A percentile compares a stretch with the other conserved stretches of the same genome.
Evolutionary conservation across 768 basidiomycete genomes (phyloP).

Genomic region (Amanita thiersii): DNA sequence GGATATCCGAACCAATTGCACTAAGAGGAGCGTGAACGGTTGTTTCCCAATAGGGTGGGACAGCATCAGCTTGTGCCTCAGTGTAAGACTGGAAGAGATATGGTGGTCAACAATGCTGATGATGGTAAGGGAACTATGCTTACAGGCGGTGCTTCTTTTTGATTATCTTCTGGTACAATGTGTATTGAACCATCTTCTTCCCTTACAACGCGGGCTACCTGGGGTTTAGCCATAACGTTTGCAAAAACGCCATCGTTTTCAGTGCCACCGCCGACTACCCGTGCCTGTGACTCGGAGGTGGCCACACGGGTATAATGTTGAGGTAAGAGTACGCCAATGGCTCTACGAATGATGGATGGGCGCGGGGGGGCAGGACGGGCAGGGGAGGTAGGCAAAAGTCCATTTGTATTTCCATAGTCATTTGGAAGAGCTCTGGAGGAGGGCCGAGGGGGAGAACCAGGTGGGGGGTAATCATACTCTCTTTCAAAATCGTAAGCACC

Average conservation of each 20-base stretch:
- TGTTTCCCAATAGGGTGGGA: slow-evolving; percentile 96
- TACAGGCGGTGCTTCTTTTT: slow-evolving; percentile 84
- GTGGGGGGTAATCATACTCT: slow-evolving; percentile 68
- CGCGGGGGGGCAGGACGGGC: slow-evolving; percentile 25
- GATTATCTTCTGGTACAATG: slow-evolving; percentile 71
- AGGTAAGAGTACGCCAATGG: slow-evolving; percentile 55
- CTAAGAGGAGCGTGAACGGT: slow-evolving; percentile 76
- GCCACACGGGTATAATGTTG: slow-evolving; percentile 53
- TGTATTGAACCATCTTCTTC: slow-evolving; percentile 48
- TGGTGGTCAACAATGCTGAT: neutral
- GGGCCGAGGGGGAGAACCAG: slow-evolving; percentile 67
- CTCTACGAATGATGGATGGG: slow-evolving; percentile 49
- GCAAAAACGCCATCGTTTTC: slow-evolving; percentile 95
- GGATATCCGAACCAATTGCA: slow-evolving; percentile 44
- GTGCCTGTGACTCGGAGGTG: slow-evolving; percentile 23
- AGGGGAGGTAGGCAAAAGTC: slow-evolving; percentile 45
- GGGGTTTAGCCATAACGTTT: slow-evolving; percentile 89
- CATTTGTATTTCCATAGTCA: slow-evolving; percentile 68
- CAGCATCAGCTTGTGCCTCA: slow-evolving; percentile 81
- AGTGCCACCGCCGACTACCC: slow-evolving; percentile 52
- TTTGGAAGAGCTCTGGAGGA: slow-evolving; percentile 54
- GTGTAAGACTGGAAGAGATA: slow-evolving; percentile 59
- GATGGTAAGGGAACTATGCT: slow-evolving; percentile 19
- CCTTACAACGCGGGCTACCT: slow-evolving; percentile 31
- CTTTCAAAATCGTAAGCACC: slow-evolving; percentile 75